Evolutionary conservation across 495 filamentous ascomycete species (phyloP).

Genomic region (Echria macrotheca): DNA sequence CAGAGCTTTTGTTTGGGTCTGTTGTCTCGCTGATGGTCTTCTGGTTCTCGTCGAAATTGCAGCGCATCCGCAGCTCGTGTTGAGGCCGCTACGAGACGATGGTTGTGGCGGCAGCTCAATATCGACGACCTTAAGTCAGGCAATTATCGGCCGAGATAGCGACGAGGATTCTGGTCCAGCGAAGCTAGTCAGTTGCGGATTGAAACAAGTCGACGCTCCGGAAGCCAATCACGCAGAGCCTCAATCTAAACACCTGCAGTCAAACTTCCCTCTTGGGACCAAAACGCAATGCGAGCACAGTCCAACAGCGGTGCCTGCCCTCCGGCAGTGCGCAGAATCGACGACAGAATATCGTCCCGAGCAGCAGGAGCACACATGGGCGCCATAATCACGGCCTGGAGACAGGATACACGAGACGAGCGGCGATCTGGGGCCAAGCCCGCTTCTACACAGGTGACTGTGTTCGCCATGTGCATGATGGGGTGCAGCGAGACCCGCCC

Average conservation of each 20-base stretch:
- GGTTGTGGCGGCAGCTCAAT: slow-evolving; percentile 21
- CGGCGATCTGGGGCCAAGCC: background rate
- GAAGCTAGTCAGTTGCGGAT: slow-evolving; percentile 12
- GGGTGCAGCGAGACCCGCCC: too few relatives aligned
- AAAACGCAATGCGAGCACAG: slow-evolving; percentile 12
- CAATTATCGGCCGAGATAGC: slow-evolving; percentile 33
- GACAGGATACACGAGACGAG: background rate
- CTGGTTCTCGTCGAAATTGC: slow-evolving; percentile 16
- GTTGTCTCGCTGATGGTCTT: background rate
- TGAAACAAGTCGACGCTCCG: slow-evolving; percentile 24
- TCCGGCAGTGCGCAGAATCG: slow-evolving; percentile 10
- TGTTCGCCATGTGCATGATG: too few relatives aligned
- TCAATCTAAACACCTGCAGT: slow-evolving; percentile 17
- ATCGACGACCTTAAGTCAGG: slow-evolving; percentile 23
- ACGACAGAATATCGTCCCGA: too few relatives aligned
- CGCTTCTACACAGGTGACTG: background rate
- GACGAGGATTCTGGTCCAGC: slow-evolving; percentile 18
- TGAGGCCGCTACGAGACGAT: slow-evolving; percentile 7
- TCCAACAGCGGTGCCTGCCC: background rate
- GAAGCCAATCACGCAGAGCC: slow-evolving; percentile 21
- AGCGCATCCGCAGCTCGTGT: slow-evolving; percentile 5
- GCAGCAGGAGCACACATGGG: too few relatives aligned
- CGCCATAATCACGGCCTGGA: background rate
- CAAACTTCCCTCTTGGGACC: slow-evolving; percentile 21
- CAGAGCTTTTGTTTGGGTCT: background rate